phyloP scores from a whole-genome alignment of 2,329 filamentous ascomycete genomes.

The Pseudopyricularia cyperi region DNA sequence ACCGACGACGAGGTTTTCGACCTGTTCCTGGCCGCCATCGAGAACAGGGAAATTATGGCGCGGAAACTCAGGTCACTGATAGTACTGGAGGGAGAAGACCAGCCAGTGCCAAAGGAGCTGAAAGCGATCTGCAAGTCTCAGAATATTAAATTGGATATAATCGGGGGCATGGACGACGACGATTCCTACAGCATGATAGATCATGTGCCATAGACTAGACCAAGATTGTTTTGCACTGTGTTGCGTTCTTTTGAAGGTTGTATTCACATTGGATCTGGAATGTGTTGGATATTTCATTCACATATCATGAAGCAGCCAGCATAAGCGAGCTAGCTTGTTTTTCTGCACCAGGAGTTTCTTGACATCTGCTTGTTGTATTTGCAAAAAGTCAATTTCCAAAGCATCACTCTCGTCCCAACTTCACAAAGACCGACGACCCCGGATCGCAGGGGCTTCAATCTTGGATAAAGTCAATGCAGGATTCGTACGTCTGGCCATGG shows the following conservation, averaged over 20 bases:
- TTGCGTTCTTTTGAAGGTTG: neutral
- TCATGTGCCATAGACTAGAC: neutral
- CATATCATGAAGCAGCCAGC: too few relatives aligned
- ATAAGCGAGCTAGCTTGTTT: too few relatives aligned
- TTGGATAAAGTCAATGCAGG: slow-evolving; percentile 42
- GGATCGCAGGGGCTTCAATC: neutral
- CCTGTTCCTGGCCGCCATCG: slow-evolving; percentile 25
- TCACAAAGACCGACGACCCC: neutral
- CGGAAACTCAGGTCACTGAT: slow-evolving; percentile 23
- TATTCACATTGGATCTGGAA: neutral
- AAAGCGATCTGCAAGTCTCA: slow-evolving; percentile 19
- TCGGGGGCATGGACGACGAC: neutral
- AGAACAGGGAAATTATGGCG: slow-evolving; percentile 21
- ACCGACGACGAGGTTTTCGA: slow-evolving; percentile 33
- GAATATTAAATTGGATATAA: slow-evolving; percentile 19
- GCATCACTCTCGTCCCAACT: neutral
- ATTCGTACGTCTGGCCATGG: slow-evolving; percentile 46
- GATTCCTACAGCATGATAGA: neutral
- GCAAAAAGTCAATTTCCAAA: neutral
- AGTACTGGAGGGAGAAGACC: slow-evolving; percentile 18
- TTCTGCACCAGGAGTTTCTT: too few relatives aligned
- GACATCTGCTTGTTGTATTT: too few relatives aligned
- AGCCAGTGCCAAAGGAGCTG: slow-evolving; percentile 19
- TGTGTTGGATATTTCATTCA: too few relatives aligned
- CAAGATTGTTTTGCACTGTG: neutral